Percentiles rank a stretch among this genome's conserved stretches.
Evolutionary conservation across 768 basidiomycete genomes (phyloP).

Genomic region (Thelephora ganbajun): DNA sequence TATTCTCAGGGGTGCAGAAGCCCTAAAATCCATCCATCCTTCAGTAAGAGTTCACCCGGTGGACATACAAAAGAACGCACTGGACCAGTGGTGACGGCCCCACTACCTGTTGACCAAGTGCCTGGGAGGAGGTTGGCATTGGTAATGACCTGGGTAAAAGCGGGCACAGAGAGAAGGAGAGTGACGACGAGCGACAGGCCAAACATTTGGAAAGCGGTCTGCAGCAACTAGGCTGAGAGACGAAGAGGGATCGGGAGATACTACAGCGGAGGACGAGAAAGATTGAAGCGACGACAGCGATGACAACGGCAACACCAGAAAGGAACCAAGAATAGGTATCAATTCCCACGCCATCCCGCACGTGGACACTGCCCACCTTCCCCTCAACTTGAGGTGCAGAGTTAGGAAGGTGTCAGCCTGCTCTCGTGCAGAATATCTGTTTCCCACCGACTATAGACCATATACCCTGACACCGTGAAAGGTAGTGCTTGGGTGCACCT

Average conservation of each 20-base stretch:
- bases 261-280: constrained; percentile 4
- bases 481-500: too few relatives aligned
- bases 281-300: constrained; percentile 4
- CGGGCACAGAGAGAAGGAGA: constrained; percentile 16
- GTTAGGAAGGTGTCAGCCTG: too few relatives aligned
- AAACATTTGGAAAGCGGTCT: constrained; percentile 11
- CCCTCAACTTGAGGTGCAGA: too few relatives aligned
- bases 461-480: too few relatives aligned
- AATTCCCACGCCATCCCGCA: too few relatives aligned
- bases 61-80: constrained; percentile 35
- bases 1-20: constrained; percentile 76
- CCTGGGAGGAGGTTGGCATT: constrained; percentile 64
- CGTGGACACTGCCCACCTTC: too few relatives aligned
- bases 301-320: not conserved
- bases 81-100: constrained; percentile 63
- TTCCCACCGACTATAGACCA: too few relatives aligned
- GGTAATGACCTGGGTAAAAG: constrained; percentile 22
- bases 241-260: not conserved
- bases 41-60: not conserved
- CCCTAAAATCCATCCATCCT: constrained; percentile 27
- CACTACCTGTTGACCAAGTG: constrained; percentile 78
- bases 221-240: not conserved
- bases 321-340: too few relatives aligned
- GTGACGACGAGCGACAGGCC: constrained; percentile 13
- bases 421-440: too few relatives aligned